These are phyloP conservation scores for Cordyceps cicadae DNA, from an alignment of 2,329 filamentous ascomycete genomes.

Conservation along the genomic window DNA sequence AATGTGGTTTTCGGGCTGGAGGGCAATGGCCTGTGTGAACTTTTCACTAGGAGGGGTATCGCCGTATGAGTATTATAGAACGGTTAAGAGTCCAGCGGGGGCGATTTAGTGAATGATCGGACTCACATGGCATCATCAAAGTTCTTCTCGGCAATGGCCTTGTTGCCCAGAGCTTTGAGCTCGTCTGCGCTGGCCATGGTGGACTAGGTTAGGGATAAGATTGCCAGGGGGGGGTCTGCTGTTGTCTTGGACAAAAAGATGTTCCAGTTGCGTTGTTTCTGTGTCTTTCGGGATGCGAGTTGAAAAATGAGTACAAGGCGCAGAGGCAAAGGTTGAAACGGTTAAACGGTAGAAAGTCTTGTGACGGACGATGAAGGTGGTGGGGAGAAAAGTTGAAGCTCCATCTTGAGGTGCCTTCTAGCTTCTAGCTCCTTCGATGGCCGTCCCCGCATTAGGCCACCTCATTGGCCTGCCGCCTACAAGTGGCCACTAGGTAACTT, in stretches of 20 bases:
- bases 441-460: constrained; percentile 17
- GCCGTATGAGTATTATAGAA: constrained; percentile 12
- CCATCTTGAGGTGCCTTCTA: constrained; percentile 28
- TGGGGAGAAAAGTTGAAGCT: constrained; percentile 22
- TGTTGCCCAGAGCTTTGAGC: constrained; percentile 97
- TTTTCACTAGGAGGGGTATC: constrained; percentile 58
- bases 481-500: too few relatives aligned
- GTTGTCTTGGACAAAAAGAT: not conserved
- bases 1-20: constrained; percentile 87
- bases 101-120: not conserved
- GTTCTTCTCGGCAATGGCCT: constrained; percentile 95
- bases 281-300: not conserved
- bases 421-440: constrained; percentile 39
- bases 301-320: not conserved
- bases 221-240: not conserved
- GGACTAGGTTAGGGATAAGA: constrained; percentile 5
- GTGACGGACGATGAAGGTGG: constrained; percentile 15
- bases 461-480: constrained; percentile 22
- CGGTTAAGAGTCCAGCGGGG: not conserved
- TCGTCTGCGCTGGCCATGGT: constrained; percentile 57
- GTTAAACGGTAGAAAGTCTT: constrained; percentile 15
- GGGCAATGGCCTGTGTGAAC: constrained; percentile 84
- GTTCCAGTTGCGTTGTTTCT: not conserved
- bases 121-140: constrained; percentile 92
- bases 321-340: constrained; percentile 3